These are phyloP conservation scores for Lenzites betulinus DNA, from an alignment of 768 basidiomycete genomes.

Conservation along the genomic window DNA sequence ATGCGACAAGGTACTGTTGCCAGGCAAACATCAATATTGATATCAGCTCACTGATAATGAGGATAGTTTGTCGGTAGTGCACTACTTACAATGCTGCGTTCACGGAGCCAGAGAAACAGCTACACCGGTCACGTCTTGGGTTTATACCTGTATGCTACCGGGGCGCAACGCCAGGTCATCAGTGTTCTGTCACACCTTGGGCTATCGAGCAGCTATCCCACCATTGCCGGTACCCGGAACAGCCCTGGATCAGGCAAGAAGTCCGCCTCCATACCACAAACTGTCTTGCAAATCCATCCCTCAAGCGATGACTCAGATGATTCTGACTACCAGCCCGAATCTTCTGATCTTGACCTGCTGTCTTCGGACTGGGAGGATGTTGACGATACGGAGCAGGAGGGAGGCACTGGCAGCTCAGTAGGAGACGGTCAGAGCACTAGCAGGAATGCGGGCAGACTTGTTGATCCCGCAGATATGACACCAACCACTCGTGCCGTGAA, in stretches of 20 bases:
- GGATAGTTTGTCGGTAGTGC: background rate
- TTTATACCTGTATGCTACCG: constrained; percentile 36
- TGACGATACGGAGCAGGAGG: no score
- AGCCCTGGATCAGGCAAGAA: no score
- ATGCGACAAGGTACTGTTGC: no score
- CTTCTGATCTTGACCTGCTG: no score
- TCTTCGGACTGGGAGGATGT: no score
- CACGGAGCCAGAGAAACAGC: constrained; percentile 38
- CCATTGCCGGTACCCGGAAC: constrained; percentile 10
- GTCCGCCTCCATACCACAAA: no score
- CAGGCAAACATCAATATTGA: background rate
- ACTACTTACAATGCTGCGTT: constrained; percentile 20
- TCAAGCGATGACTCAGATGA: no score
- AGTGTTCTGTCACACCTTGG: constrained; percentile 33
- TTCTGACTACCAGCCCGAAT: no score
- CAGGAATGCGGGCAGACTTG: no score
- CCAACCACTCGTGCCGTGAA: background rate
- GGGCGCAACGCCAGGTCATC: constrained; percentile 34
- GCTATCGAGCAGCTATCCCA: constrained; percentile 33
- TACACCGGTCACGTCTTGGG: constrained; percentile 27
- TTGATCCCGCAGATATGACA: background rate
- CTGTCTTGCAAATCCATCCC: no score
- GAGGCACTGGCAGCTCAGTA: background rate
- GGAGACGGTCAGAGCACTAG: background rate
- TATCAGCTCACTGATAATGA: no score